phyloP scores from a whole-genome alignment of 2,329 filamentous ascomycete species.

The Fusarium udum region DNA sequence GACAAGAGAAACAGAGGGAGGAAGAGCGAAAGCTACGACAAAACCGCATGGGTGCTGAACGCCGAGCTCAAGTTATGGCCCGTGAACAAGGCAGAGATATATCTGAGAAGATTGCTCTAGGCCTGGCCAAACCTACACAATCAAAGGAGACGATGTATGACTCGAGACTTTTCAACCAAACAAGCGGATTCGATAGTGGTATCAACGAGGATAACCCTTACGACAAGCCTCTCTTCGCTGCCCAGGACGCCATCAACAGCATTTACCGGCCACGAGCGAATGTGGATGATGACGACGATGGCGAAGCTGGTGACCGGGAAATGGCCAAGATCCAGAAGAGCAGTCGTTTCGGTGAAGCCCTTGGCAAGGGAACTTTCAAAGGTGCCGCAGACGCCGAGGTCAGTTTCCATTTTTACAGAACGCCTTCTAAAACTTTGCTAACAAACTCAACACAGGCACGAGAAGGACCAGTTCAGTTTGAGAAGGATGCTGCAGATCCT shows the following conservation, averaged over 20 bases:
- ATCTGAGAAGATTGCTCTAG: constrained; percentile 94
- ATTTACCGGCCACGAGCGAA: constrained; percentile 88
- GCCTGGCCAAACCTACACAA: constrained; percentile 92
- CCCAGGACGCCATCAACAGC: constrained; percentile 91
- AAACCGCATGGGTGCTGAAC: constrained; percentile 94
- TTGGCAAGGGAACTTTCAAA: constrained; percentile 92
- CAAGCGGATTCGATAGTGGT: constrained; percentile 86
- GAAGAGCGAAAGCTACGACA: constrained; percentile 91
- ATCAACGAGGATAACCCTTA: constrained; percentile 99
- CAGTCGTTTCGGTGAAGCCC: constrained; percentile 83
- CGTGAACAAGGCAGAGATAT: constrained; percentile 97
- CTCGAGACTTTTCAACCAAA: constrained; percentile 93
- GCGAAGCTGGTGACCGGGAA: constrained; percentile 80
- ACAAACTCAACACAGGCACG: constrained; percentile 63
- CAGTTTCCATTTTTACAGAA: constrained; percentile 45
- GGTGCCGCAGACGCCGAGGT: constrained; percentile 85
- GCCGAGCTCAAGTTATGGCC: constrained; percentile 90
- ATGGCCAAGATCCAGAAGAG: constrained; percentile 89
- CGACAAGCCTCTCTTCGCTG: constrained; percentile 96
- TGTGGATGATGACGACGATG: constrained; percentile 79
- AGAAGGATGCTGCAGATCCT: constrained; percentile 85
- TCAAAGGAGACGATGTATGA: constrained; percentile 97
- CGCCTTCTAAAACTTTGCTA: constrained; percentile 39
- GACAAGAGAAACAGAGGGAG: constrained; percentile 81
- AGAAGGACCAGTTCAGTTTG: constrained; percentile 94